Evolutionary conservation across 2,329 filamentous ascomycete species (phyloP).

Genomic region (Trichoderma gracile): DNA sequence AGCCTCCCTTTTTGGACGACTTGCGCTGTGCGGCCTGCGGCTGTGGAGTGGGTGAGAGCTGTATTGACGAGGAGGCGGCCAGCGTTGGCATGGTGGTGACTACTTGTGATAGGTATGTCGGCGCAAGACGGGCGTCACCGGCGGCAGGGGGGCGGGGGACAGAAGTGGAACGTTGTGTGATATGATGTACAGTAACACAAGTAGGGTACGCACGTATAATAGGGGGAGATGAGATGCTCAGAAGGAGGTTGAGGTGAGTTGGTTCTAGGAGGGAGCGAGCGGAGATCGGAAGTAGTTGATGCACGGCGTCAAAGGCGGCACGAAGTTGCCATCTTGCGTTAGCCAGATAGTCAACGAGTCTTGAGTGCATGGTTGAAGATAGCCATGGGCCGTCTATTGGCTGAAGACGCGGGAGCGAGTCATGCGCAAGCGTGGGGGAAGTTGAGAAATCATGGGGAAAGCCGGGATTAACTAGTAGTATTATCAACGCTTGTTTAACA

Average conservation of each 20-base stretch:
- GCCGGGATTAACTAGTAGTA: background rate
- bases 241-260: background rate
- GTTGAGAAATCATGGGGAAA: background rate
- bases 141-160: background rate
- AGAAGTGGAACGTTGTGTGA: constrained; percentile 6
- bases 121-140: constrained; percentile 2
- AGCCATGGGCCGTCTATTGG: constrained; percentile 5
- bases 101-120: background rate
- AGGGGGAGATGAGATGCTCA: background rate
- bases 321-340: constrained; percentile 7
- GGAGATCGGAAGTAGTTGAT: constrained; percentile 11
- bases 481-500: background rate
- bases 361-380: background rate
- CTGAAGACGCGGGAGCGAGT: background rate
- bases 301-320: constrained; percentile 15
- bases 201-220: no score
- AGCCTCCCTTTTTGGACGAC: constrained; percentile 2
- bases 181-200: no score
- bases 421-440: constrained; percentile 2
- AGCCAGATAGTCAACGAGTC: no score
- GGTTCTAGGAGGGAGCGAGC: background rate
- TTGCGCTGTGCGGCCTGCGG: constrained; percentile 10
- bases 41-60: background rate
- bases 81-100: constrained; percentile 1
- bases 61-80: background rate